Percentiles rank a stretch among this genome's conserved stretches.
phyloP scores from a whole-genome alignment of 345 rosid genomes.

The Fremontodendron californicum region DNA sequence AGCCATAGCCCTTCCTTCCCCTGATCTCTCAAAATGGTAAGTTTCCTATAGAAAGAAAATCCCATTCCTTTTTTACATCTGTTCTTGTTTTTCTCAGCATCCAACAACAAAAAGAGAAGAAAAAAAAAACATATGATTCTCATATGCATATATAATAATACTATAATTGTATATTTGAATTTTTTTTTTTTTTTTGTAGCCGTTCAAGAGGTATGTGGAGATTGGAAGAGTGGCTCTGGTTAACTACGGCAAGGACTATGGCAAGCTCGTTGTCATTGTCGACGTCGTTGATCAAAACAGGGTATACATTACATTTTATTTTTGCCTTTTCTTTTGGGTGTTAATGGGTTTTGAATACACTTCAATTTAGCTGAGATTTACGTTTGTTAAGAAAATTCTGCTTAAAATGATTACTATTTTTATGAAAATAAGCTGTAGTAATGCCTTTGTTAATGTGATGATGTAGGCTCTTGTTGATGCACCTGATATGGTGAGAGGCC shows the following conservation, averaged over 20 bases:
- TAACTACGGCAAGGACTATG: constrained; percentile 80
- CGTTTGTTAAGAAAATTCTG: not conserved
- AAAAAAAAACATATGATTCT: not conserved
- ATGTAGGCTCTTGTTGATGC: constrained; percentile 89
- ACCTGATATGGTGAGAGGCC: constrained; percentile 87
- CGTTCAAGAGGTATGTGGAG: constrained; percentile 90
- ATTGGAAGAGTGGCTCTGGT: constrained; percentile 87
- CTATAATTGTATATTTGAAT: too few species aligned
- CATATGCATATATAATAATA: not conserved
- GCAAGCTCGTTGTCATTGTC: constrained; percentile 83
- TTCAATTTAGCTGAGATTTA: not conserved
- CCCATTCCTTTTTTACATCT: not conserved
- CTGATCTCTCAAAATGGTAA: not conserved
- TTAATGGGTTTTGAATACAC: not conserved
- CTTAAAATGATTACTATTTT: not conserved
- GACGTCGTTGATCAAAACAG: constrained; percentile 86
- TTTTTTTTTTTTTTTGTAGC: constrained; percentile 26
- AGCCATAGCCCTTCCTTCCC: not conserved
- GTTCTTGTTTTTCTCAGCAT: not conserved
- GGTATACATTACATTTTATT: constrained; percentile 24
- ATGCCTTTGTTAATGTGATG: not conserved
- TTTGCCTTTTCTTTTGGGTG: not conserved
- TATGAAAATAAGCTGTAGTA: not conserved
- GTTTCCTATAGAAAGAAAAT: not conserved
- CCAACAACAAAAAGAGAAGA: not conserved